Conservation (phyloP, 345 rosid genomes). For the Lepidium aucheri region DNA sequence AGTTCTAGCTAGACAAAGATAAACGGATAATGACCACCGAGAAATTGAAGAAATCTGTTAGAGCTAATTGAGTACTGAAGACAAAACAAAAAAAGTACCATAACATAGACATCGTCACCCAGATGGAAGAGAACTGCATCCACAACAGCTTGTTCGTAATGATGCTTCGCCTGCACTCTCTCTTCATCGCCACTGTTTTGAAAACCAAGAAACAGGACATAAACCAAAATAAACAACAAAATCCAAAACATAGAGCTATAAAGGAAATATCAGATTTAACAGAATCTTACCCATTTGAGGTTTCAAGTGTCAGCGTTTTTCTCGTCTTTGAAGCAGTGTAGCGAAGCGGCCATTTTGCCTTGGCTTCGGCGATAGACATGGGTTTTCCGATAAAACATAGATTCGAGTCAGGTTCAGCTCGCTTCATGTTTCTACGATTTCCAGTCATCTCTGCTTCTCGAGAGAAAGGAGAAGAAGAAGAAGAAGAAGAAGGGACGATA, state of each 20-base stretch:
- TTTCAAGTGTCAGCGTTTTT: background rate
- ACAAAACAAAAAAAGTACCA: constrained; percentile 1
- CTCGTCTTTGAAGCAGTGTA: background rate
- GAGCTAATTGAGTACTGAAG: background rate
- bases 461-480: background rate
- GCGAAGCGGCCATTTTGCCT: background rate
- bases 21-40: too few species aligned
- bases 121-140: constrained; percentile 21
- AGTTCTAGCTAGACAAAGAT: too few species aligned
- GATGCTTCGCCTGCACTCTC: constrained; percentile 10
- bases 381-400: background rate
- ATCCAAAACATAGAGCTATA: background rate
- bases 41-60: background rate
- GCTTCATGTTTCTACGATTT: background rate
- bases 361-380: background rate
- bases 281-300: background rate
- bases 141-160: constrained; percentile 16
- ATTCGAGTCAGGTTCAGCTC: background rate
- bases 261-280: background rate
- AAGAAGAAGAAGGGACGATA: background rate
- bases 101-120: constrained; percentile 27
- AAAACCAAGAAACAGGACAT: background rate
- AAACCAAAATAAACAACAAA: background rate
- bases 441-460: background rate
- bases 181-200: background rate